Evolutionary conservation across 176 grass and related monocot genomes (phyloP).

Genomic region (Zea mays): Zm-B73-REFERENCE-NAM-5.0 NC_050102.1:30635501-30636000

Average conservation of each 20-base stretch:
- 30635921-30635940: neutral
- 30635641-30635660: neutral
- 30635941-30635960: neutral
- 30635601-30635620: conserved; percentile 2
- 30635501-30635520: neutral
- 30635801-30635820: neutral
- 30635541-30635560: neutral
- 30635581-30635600: conserved; percentile 8
- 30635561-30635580: neutral
- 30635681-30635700: neutral
- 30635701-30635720: neutral
- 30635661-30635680: neutral
- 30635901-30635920: neutral
- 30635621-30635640: neutral
- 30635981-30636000: neutral
- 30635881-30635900: neutral
- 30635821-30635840: neutral
- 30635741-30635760: neutral
- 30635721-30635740: neutral
- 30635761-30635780: neutral
- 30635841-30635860: neutral
- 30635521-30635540: neutral
- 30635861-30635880: neutral
- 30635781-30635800: neutral
- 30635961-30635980: neutral